Percentiles rank a stretch among this genome's conserved stretches.
Conservation (phyloP, 495 filamentous ascomycete genomes). For the Hypoxylon lienhwacheense region DNA sequence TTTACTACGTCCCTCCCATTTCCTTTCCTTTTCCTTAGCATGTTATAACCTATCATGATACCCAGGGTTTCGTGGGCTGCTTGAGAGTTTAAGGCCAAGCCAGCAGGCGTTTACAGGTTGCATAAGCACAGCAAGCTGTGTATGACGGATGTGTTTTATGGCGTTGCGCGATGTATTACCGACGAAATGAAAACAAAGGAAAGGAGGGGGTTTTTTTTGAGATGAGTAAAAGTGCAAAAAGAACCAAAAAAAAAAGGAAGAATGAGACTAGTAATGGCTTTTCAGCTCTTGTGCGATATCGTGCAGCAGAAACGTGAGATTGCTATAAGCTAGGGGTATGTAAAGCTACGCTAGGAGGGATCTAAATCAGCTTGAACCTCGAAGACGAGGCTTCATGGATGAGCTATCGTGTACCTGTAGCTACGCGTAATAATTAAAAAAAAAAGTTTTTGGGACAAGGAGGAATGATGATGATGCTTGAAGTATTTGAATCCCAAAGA, state of each 20-base stretch:
- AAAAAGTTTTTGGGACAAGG: no score
- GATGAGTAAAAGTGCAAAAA: background rate
- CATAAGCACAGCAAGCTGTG: conserved; percentile 8
- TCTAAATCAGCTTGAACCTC: background rate
- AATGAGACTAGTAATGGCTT: background rate
- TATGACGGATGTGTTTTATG: no score
- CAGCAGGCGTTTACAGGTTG: conserved; percentile 26
- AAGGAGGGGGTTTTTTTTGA: no score
- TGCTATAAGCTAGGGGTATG: no score
- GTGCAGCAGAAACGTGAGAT: no score
- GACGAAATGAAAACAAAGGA: no score
- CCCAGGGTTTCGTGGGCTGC: conserved; percentile 11
- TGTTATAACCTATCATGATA: conserved; percentile 19
- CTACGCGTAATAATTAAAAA: no score
- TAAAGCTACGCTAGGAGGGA: no score
- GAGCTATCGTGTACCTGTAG: no score
- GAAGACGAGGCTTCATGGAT: no score
- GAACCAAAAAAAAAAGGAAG: conserved; percentile 1
- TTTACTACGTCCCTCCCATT: background rate
- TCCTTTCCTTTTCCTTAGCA: conserved; percentile 11
- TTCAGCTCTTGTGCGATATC: conserved; percentile 8
- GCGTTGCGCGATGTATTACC: background rate
- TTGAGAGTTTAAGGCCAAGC: background rate
- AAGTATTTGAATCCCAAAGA: no score
- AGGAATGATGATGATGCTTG: no score